A percentile compares a stretch with the other conserved stretches of the same genome.
Evolutionary conservation across 2,329 filamentous ascomycete genomes (phyloP).

Genomic region (Pseudovirgaria hyperparasitica): DNA sequence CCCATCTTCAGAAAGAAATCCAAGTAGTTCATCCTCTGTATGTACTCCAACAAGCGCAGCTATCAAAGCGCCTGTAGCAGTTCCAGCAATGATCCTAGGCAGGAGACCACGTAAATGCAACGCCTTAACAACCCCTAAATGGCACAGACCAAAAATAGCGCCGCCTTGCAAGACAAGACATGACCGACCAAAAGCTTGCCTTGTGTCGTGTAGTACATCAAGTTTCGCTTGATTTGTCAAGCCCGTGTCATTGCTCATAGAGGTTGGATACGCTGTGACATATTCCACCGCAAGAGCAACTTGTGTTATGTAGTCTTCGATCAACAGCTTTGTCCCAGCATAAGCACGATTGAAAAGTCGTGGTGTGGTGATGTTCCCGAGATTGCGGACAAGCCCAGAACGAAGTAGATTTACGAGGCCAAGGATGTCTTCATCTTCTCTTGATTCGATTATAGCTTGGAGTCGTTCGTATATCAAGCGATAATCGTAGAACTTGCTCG

Average conservation of each 20-base stretch:
- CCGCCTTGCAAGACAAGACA: slow-evolving; percentile 81
- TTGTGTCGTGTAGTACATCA: slow-evolving; percentile 73
- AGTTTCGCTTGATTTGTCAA: slow-evolving; percentile 68
- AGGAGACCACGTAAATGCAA: slow-evolving; percentile 68
- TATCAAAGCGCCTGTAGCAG: slow-evolving; percentile 79
- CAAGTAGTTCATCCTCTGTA: slow-evolving; percentile 70
- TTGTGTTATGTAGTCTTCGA: slow-evolving; percentile 81
- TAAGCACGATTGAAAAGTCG: slow-evolving; percentile 76
- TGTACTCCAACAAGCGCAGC: slow-evolving; percentile 80
- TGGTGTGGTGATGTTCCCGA: slow-evolving; percentile 79
- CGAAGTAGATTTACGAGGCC: slow-evolving; percentile 67
- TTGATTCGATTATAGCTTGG: slow-evolving; percentile 54
- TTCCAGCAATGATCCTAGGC: slow-evolving; percentile 83
- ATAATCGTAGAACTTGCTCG: slow-evolving; percentile 75
- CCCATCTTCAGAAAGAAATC: slow-evolving; percentile 61
- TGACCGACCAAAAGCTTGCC: slow-evolving; percentile 77
- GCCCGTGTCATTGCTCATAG: slow-evolving; percentile 30
- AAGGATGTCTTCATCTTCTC: slow-evolving; percentile 59
- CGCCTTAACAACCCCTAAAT: slow-evolving; percentile 81
- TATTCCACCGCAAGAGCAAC: slow-evolving; percentile 71
- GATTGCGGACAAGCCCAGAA: slow-evolving; percentile 64
- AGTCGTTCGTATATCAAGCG: slow-evolving; percentile 68
- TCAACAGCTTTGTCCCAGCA: slow-evolving; percentile 77
- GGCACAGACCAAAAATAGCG: slow-evolving; percentile 81
- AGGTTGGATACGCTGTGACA: slow-evolving; percentile 54